phyloP scores from a whole-genome alignment of 306 rosid genomes.

The Quercus berberidifolia region DNA sequence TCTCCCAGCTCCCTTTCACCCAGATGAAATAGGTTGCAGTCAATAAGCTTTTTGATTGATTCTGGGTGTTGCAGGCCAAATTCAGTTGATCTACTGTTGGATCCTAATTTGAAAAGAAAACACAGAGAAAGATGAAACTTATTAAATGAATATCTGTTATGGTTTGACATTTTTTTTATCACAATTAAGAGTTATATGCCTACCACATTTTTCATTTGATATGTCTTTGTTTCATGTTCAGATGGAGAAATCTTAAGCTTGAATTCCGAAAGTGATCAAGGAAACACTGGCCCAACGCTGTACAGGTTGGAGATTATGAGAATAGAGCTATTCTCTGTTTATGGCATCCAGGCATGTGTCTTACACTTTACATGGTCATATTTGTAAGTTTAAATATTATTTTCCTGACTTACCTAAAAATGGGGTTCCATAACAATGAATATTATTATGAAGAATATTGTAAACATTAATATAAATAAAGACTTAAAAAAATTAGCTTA shows the following conservation, averaged over 20 bases:
- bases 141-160: not conserved
- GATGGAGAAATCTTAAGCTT: slow-evolving; percentile 41
- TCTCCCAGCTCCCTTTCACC: not conserved
- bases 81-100: not conserved
- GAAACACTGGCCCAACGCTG: slow-evolving; percentile 43
- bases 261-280: slow-evolving; percentile 29
- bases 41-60: not conserved
- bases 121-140: not conserved
- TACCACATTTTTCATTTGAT: slow-evolving; percentile 16
- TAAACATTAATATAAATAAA: not conserved
- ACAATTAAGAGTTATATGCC: not conserved
- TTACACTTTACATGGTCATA: slow-evolving; percentile 8
- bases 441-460: not conserved
- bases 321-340: slow-evolving; percentile 74
- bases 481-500: not conserved
- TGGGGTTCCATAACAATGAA: not conserved
- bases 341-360: slow-evolving; percentile 87
- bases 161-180: not conserved
- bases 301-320: slow-evolving; percentile 74
- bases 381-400: not conserved
- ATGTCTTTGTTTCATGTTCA: slow-evolving; percentile 24
- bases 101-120: not conserved
- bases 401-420: not conserved
- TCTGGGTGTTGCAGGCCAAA: not conserved
- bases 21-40: not conserved